A percentile compares a stretch with the other conserved stretches of the same genome.
Evolutionary conservation across 2,329 filamentous ascomycete species (phyloP).

Genomic region (Epichloe brachyelytri): DNA sequence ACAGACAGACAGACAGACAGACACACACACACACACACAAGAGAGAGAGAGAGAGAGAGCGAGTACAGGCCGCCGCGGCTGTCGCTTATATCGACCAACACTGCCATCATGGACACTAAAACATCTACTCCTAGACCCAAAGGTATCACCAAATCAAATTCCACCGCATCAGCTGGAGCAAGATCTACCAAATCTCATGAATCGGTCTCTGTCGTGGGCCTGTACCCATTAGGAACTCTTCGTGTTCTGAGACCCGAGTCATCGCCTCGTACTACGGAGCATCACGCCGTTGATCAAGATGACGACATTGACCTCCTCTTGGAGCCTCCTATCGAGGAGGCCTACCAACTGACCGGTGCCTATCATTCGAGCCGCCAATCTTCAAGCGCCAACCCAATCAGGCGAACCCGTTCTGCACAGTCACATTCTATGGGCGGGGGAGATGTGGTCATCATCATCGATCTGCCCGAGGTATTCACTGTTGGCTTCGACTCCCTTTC

Average conservation of each 20-base stretch:
- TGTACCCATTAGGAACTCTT: conserved; percentile 29
- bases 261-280: conserved; percentile 2
- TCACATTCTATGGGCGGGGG: conserved; percentile 25
- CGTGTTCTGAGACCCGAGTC: conserved; percentile 22
- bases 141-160: conserved; percentile 24
- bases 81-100: neutral
- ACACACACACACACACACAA: no score
- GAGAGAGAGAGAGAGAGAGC: neutral
- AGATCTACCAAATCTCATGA: conserved; percentile 22
- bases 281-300: conserved; percentile 6
- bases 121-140: conserved; percentile 10
- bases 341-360: neutral
- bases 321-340: conserved; percentile 11
- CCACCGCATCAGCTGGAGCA: conserved; percentile 13
- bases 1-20: no score
- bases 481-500: conserved; percentile 41
- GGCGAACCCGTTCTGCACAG: conserved; percentile 7
- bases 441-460: conserved; percentile 40
- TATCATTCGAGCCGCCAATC: neutral
- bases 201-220: conserved; percentile 26
- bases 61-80: neutral
- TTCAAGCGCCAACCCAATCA: neutral
- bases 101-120: conserved; percentile 13
- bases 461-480: conserved; percentile 36
- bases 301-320: conserved; percentile 19